Evolutionary conservation across 371 early-diverging fungal species (phyloP).

Genomic region (Lichtheimia ramosa): DNA sequence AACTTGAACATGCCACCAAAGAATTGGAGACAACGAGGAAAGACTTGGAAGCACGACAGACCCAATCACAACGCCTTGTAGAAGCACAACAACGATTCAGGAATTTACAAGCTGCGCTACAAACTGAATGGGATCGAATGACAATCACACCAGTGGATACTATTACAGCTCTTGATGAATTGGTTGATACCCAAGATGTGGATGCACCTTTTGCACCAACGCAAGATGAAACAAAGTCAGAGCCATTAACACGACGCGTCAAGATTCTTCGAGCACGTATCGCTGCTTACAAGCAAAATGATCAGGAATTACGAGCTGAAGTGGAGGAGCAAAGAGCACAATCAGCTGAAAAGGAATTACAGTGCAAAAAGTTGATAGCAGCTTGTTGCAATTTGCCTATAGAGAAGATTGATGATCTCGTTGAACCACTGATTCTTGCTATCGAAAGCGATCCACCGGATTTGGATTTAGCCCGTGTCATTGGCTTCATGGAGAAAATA

Average conservation of each 20-base stretch:
- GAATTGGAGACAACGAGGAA: constrained; percentile 51
- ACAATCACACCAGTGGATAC: neutral
- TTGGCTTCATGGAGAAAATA: constrained; percentile 56
- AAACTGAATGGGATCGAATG: constrained; percentile 19
- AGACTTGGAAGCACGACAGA: constrained; percentile 31
- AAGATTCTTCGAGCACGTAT: constrained; percentile 41
- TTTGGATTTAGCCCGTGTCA: constrained; percentile 50
- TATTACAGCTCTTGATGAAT: constrained; percentile 9
- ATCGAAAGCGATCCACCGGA: constrained; percentile 73
- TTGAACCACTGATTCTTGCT: constrained; percentile 64
- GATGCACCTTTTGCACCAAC: constrained; percentile 10
- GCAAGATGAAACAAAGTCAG: neutral
- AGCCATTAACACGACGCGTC: constrained; percentile 33
- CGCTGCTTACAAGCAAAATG: constrained; percentile 41
- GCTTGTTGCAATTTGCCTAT: constrained; percentile 66
- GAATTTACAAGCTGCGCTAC: constrained; percentile 48
- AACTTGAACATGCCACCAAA: constrained; percentile 32
- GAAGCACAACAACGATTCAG: constrained; percentile 56
- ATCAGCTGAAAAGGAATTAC: constrained; percentile 52
- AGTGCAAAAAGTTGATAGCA: constrained; percentile 70
- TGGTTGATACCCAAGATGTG: constrained; percentile 14
- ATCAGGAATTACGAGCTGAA: constrained; percentile 43
- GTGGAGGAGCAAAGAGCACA: constrained; percentile 29
- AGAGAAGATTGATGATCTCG: constrained; percentile 64
- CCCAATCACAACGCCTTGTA: constrained; percentile 42